phyloP scores from a whole-genome alignment of 805 yeast species.

The Maudiozyma barnettii region DNA sequence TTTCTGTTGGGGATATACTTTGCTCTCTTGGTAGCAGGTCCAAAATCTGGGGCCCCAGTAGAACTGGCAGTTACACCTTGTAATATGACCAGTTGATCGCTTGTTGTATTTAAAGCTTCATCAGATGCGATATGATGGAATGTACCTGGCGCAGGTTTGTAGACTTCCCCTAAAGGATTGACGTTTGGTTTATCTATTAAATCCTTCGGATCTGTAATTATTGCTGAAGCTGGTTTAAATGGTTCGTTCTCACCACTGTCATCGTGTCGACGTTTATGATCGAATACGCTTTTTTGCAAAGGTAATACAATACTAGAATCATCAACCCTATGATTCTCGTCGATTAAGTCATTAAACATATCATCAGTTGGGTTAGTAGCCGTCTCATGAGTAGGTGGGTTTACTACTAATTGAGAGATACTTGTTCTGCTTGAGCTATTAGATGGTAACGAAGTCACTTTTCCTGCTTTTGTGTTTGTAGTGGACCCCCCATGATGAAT shows the following conservation, averaged over 20 bases:
- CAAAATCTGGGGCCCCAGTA: background rate
- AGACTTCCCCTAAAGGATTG: background rate
- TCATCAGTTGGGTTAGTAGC: background rate
- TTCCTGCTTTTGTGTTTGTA: background rate
- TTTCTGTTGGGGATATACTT: background rate
- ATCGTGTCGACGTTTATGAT: background rate
- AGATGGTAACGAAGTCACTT: background rate
- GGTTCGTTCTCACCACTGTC: background rate
- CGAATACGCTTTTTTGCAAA: background rate
- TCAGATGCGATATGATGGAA: background rate
- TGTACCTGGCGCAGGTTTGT: slow-evolving; percentile 2
- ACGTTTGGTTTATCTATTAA: background rate
- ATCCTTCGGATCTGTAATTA: background rate
- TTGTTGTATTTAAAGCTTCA: background rate
- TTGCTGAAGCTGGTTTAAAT: background rate
- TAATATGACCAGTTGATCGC: background rate
- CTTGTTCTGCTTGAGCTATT: background rate
- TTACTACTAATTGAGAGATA: background rate
- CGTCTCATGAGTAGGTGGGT: background rate
- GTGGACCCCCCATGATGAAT: background rate
- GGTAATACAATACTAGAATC: background rate
- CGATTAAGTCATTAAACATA: background rate
- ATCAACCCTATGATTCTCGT: background rate
- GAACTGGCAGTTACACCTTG: background rate
- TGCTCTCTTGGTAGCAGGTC: background rate